A percentile compares a stretch with the other conserved stretches of the same genome.
phyloP scores from a whole-genome alignment of 148 eudicot genomes.

The Mesembryanthemum crystallinum region DNA sequence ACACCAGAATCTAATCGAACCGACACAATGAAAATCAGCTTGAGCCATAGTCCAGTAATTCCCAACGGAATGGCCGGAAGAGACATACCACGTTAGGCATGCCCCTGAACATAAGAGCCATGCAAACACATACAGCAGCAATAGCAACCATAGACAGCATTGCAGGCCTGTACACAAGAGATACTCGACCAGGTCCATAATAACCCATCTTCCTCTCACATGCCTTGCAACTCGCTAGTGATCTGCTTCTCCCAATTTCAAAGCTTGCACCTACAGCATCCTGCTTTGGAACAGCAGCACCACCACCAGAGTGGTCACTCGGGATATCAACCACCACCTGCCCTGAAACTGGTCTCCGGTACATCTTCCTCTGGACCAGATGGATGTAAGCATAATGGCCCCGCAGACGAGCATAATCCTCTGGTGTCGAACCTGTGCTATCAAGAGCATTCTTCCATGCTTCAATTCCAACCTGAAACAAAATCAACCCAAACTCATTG shows the following conservation, averaged over 20 bases:
- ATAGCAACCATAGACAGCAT: conserved; percentile 82
- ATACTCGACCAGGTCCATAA: conserved; percentile 29
- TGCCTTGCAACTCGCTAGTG: conserved; percentile 34
- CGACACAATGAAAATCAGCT: conserved; percentile 11
- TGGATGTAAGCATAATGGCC: conserved; percentile 62
- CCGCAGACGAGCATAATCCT: conserved; percentile 68
- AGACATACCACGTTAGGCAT: conserved; percentile 63
- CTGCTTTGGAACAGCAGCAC: conserved; percentile 33
- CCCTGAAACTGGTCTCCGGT: conserved; percentile 38
- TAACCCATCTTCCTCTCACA: conserved; percentile 50
- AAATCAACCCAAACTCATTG: neutral
- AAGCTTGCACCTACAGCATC: conserved; percentile 33
- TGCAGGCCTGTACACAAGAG: conserved; percentile 61
- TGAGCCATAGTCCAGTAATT: conserved; percentile 54
- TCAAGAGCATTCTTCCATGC: conserved; percentile 74
- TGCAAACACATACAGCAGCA: conserved; percentile 91
- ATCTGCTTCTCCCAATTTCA: conserved; percentile 33
- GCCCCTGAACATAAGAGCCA: conserved; percentile 75
- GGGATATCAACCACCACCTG: conserved; percentile 69
- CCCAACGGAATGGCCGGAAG: conserved; percentile 80
- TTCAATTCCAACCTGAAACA: conserved; percentile 63
- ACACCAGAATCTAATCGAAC: neutral
- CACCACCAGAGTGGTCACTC: conserved; percentile 21
- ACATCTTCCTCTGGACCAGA: conserved; percentile 55
- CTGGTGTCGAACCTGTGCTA: conserved; percentile 67